Evolutionary conservation across 1,139 yeast genomes (phyloP).

Genomic region (Nakaseomyces nivariensis): DNA sequence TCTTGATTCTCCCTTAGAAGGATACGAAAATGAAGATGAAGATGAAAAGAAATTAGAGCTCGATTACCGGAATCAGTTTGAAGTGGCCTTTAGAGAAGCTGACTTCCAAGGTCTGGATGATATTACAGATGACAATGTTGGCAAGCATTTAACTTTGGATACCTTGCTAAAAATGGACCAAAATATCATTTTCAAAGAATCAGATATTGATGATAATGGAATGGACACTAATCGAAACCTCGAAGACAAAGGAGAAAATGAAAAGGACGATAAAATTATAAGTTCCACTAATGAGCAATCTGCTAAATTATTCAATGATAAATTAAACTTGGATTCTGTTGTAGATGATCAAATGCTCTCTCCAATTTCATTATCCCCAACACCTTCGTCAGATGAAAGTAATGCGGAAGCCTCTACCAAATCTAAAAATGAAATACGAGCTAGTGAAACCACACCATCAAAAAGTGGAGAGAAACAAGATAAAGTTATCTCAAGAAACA

Average conservation of each 20-base stretch:
- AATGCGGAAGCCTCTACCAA: conserved; percentile 4
- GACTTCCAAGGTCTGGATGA: background rate
- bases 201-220: background rate
- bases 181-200: background rate
- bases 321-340: conserved; percentile 4
- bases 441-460: background rate
- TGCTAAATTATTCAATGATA: background rate
- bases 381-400: conserved; percentile 5
- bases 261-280: background rate
- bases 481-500: background rate
- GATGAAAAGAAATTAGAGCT: background rate
- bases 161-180: conserved; percentile 1
- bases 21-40: background rate
- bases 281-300: background rate
- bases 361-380: conserved; percentile 18
- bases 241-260: background rate
- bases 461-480: background rate
- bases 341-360: conserved; percentile 8
- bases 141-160: conserved; percentile 1
- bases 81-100: background rate
- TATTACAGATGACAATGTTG: background rate
- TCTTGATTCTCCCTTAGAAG: background rate
- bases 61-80: conserved; percentile 4
- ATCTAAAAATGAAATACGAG: background rate
- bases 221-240: background rate